phyloP scores from a whole-genome alignment of 2,329 filamentous ascomycete genomes.

The Penicillium sp. region DNA sequence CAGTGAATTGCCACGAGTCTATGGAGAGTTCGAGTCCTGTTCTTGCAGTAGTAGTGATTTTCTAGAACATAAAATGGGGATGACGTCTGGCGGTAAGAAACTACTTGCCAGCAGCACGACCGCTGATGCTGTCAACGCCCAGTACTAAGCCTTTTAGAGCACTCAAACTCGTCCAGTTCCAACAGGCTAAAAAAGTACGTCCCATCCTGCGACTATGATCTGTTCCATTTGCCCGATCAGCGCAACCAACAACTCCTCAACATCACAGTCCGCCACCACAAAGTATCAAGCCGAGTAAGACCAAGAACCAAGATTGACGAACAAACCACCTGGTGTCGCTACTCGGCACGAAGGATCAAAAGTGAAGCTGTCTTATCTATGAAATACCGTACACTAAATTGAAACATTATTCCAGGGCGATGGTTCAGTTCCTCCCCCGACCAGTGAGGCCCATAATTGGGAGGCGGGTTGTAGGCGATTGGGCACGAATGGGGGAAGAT shows the following conservation, averaged over 20 bases:
- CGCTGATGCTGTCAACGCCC: too few species aligned
- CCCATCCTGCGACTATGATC: neutral
- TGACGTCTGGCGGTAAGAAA: too few species aligned
- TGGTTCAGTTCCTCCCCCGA: slow-evolving; percentile 12
- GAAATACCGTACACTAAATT: neutral
- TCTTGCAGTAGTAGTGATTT: too few species aligned
- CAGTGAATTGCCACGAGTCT: too few species aligned
- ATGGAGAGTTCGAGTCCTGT: too few species aligned
- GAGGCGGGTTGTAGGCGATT: slow-evolving; percentile 29
- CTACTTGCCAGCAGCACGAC: too few species aligned
- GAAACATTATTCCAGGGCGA: neutral
- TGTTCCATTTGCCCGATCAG: neutral
- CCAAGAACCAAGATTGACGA: neutral
- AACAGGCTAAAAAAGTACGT: neutral
- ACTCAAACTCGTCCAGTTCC: too few species aligned
- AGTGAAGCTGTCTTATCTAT: slow-evolving; percentile 22
- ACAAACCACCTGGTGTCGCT: neutral
- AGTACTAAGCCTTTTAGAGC: too few species aligned
- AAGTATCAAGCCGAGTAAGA: neutral
- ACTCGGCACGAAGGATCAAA: neutral
- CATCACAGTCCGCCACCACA: neutral
- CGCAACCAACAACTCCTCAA: neutral
- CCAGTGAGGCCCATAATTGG: slow-evolving; percentile 29
- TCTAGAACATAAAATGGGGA: too few species aligned
- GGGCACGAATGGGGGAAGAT: slow-evolving; percentile 24